Conservation (phyloP, 768 basidiomycete species). For the Lepiota brunneoincarnata region DNA sequence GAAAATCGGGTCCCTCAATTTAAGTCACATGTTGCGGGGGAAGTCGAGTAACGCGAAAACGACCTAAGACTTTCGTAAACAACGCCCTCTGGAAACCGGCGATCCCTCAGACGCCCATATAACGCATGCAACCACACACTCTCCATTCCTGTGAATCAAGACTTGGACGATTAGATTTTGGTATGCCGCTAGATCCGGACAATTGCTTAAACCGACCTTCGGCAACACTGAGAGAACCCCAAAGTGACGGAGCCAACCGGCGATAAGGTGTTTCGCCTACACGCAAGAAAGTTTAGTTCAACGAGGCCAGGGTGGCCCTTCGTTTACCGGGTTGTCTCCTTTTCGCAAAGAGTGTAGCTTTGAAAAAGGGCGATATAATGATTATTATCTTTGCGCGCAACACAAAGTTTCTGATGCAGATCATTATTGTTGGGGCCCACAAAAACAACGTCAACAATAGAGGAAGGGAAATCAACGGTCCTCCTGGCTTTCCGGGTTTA, state of each 20-base stretch:
- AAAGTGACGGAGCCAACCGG: constrained; percentile 1
- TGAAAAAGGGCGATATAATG: too few relatives aligned
- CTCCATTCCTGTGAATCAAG: constrained; percentile 7
- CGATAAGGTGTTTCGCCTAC: constrained; percentile 5
- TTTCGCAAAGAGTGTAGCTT: not conserved
- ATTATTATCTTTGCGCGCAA: too few relatives aligned
- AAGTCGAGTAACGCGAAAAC: not conserved
- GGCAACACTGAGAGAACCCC: not conserved
- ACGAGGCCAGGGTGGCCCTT: not conserved
- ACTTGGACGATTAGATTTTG: not conserved
- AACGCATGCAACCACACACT: not conserved
- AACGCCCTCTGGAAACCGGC: not conserved
- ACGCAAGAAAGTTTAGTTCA: not conserved
- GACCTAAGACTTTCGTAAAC: constrained; percentile 1
- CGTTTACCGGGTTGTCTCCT: not conserved
- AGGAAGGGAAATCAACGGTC: too few relatives aligned
- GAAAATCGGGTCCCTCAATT: not conserved
- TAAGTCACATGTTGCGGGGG: constrained; percentile 4
- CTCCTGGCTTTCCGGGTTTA: too few relatives aligned
- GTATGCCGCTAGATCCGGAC: constrained; percentile 7
- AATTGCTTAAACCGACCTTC: not conserved
- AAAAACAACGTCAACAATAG: too few relatives aligned
- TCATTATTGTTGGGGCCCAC: too few relatives aligned
- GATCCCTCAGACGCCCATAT: not conserved
- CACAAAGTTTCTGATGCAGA: too few relatives aligned